Base-by-base conservation (phyloP, 2,329 filamentous ascomycete species). In the Hymenoscyphus albidus region DNA sequence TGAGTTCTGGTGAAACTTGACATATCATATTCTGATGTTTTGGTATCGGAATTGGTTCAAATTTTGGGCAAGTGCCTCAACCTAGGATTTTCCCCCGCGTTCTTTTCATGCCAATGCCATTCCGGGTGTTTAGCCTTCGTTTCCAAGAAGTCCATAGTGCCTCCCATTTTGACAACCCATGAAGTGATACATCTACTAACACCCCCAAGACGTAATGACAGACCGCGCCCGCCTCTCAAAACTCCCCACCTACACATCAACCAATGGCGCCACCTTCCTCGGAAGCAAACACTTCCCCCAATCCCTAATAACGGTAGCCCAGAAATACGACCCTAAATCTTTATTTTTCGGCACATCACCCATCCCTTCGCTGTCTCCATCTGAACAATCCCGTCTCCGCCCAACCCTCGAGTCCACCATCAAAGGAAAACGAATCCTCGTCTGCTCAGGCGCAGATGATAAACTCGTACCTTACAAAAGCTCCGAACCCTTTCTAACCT, bases 201-300 rank as follows among this genome's bases (percentile, higher is more conserved):
- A 13, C 42, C 57, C 5, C 32, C 31, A 35, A 75, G 74, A 70
- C n/a, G 16, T 98, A 16, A 90, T 98, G 86, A 82, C 81, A 9
- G 88, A 94, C 71, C 91, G 95, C 12, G 94, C 94, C 0, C 81
- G 85, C 5, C 80, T 88, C 44, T 89, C 89, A 0, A 91, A 88
- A 72, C 79, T 90, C 12, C 69, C 81, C 14, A 84, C 86, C 0
- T 92, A 84, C 77, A 84, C 82, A 0, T 76, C 80, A 1, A 81
- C 82, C 13, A 79, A 84, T 0, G 88, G 88, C 0, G 76, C 80
- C 0, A 77, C 82, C 0, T 96, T 98, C 72, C 74, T 96, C 0
- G 92, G 92, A 2, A 93, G 90, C 64, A 79, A 78, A 48, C 90
- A 93, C 73, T 97, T 97, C 71, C 93, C 94, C 0, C 75, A 77